Base-by-base conservation (phyloP, 495 filamentous ascomycete species). In the Talaromyces trachyspermus region DNA sequence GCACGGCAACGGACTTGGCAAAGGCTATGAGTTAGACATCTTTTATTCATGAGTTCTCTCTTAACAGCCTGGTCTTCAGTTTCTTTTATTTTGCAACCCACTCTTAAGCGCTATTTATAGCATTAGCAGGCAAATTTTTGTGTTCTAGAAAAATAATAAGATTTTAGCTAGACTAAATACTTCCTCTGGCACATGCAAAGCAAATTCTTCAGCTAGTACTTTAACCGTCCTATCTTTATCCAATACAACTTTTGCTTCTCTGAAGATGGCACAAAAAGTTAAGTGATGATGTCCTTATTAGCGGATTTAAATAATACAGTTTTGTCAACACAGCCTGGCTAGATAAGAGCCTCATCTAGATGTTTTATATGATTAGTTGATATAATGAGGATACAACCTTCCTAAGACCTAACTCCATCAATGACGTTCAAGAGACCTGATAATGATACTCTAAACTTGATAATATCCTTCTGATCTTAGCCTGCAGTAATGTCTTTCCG, bases 381-480 rank as follows among this genome's bases (percentile, higher is more conserved):
- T 80, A 91, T 88, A 62, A 91, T 79, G 7, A 91, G 72, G 4
- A 91, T 75, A 22, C 85, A 76, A 23, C 87, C 88, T 63, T 91
- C 87, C 47, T 88, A 83, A 1, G 81, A 83, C 7, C 84, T 82
- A 0, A 90, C 86, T 19, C 88, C 86, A 55, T 94, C 87, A 51
- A 94, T 85, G 42, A 76, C 78, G 60, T 94, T 91, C n/a, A 94
- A 71, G 0, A 94, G 71, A 0, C 84, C 85, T 0, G 85, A 88
- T 12, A 14, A 43, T 35, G 49, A 33, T 12, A 33, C 29, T 33
- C 36, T 17, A 11, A 4, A 19, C 4, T 39, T 12, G 3, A 11
- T 6, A 12, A 39, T 11, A 19, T 39, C 36, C 36, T 39, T 39
- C 36, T 39, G 36, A 8, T 19, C 11, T 39, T 39, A 17, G 5